Evolutionary conservation across 352 stramenopile genomes (phyloP).

Genomic region (Pythium graminicola): DNA sequence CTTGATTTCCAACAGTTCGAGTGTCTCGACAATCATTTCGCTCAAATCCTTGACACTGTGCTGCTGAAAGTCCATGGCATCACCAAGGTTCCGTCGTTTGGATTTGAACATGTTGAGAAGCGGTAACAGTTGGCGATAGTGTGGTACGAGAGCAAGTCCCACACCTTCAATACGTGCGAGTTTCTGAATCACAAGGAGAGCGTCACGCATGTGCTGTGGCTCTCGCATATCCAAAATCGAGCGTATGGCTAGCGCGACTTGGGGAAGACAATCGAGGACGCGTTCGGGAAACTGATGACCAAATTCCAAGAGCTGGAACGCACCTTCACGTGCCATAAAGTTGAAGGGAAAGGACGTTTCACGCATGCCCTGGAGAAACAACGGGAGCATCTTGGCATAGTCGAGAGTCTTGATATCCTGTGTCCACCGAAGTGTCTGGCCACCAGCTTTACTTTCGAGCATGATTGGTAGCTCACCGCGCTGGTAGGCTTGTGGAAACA

Average conservation of each 20-base stretch:
- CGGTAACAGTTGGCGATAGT: constrained; percentile 88
- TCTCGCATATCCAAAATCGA: constrained; percentile 67
- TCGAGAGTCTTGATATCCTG: constrained; percentile 59
- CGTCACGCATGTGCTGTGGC: constrained; percentile 40
- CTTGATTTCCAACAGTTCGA: constrained; percentile 80
- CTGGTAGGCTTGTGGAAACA: constrained; percentile 54
- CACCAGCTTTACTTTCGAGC: constrained; percentile 43
- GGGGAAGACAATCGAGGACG: constrained; percentile 60
- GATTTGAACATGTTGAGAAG: constrained; percentile 89
- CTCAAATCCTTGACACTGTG: constrained; percentile 69
- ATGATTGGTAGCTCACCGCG: constrained; percentile 65
- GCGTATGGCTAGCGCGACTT: constrained; percentile 59
- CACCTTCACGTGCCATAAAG: constrained; percentile 75
- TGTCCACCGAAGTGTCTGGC: constrained; percentile 53
- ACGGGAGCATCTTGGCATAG: constrained; percentile 82
- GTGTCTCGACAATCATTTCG: constrained; percentile 81
- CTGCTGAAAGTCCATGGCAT: constrained; percentile 90
- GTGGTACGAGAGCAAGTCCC: constrained; percentile 81
- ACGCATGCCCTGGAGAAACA: constrained; percentile 89
- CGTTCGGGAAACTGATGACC: constrained; percentile 51
- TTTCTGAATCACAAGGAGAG: constrained; percentile 50
- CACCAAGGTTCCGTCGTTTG: constrained; percentile 86
- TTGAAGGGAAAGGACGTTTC: constrained; percentile 66
- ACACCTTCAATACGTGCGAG: constrained; percentile 51
- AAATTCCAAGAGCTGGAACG: constrained; percentile 76